Base-by-base conservation (phyloP, 352 stramenopile species). In the Pythium apleroticum region DNA sequence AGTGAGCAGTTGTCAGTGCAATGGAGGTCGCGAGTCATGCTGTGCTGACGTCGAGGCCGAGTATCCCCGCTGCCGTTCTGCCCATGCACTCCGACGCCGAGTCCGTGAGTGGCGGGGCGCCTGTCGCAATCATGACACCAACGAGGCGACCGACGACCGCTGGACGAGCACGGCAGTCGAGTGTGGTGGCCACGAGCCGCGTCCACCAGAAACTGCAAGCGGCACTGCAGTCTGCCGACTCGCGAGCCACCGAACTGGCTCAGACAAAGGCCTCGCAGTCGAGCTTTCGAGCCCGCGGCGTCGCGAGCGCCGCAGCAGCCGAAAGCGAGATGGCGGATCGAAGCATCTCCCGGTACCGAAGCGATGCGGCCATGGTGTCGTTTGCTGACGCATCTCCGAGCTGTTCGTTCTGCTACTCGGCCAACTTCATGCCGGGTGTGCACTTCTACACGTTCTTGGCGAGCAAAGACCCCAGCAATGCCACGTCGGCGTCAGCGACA, bases 371-470 rank as follows among this genome's bases (percentile, higher is more conserved):
- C 2, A 74, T 84, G 14, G 74, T 90, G 19, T 93, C 84, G n/a
- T 91, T 88, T 53, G 65, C 65, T 2, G 84, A 93, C 17, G 55
- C 68, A 5, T 49, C 69, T 15, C 81, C 71, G 5, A 53, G 46
- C n/a, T 56, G 35, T 22, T 54, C 63, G 5, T 90, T 93, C 37
- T 64, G 64, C 14, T 93, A 93, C 63, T 61, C 81, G 19, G 59
- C 60, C 22, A 88, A 78, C 61, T 88, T 93, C 53, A 86, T 93
- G 72, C 84, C 81, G n/a, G 84, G 84, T 17, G 74, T 87, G 20
- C 81, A 93, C 54, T 93, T 93, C 50, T 93, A 88, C 58, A 87
- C 84, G 0, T 88, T 93, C 45, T 69, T 93, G n/a, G 84, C 81
- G 0, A 60, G 65, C 9, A 88, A 85, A 74, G 80, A 84, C n/a